phyloP scores from a whole-genome alignment of 2,329 filamentous ascomycete genomes.

The Xylariales sp. region DNA sequence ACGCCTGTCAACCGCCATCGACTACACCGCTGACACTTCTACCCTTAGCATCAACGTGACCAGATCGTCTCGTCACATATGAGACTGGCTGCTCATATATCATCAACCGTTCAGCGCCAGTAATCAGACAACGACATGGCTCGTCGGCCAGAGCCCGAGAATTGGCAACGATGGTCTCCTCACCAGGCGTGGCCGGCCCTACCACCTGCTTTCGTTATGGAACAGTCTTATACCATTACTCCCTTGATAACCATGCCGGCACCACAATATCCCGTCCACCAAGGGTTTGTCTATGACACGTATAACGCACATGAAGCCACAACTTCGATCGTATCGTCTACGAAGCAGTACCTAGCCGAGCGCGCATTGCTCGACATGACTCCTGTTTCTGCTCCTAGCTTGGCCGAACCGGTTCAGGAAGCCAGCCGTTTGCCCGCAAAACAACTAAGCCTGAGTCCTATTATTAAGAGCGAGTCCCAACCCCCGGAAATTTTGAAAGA shows the following conservation, averaged over 20 bases:
- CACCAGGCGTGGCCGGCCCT: conserved; percentile 61
- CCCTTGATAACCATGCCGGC: conserved; percentile 55
- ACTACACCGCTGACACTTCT: conserved; percentile 17
- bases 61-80: conserved; percentile 8
- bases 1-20: conserved; percentile 17
- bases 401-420: conserved; percentile 23
- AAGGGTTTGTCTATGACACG: conserved; percentile 33
- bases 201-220: conserved; percentile 61
- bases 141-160: conserved; percentile 38
- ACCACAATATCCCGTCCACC: conserved; percentile 33
- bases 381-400: conserved; percentile 12
- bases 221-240: conserved; percentile 57
- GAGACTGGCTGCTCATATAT: conserved; percentile 18
- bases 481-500: conserved; percentile 27
- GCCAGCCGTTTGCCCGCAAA: conserved; percentile 21
- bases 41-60: conserved; percentile 3
- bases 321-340: conserved; percentile 22
- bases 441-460: conserved; percentile 30
- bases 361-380: conserved; percentile 30
- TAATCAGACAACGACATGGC: conserved; percentile 28
- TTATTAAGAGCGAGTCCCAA: conserved; percentile 38
- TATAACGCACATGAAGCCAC: conserved; percentile 26
- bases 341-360: conserved; percentile 34
- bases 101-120: conserved; percentile 10
- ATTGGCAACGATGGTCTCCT: conserved; percentile 67